Percentiles rank a stretch among this genome's conserved stretches.
Conservation (phyloP, 768 basidiomycete genomes). For the Dacryopinax spathularia region DNA sequence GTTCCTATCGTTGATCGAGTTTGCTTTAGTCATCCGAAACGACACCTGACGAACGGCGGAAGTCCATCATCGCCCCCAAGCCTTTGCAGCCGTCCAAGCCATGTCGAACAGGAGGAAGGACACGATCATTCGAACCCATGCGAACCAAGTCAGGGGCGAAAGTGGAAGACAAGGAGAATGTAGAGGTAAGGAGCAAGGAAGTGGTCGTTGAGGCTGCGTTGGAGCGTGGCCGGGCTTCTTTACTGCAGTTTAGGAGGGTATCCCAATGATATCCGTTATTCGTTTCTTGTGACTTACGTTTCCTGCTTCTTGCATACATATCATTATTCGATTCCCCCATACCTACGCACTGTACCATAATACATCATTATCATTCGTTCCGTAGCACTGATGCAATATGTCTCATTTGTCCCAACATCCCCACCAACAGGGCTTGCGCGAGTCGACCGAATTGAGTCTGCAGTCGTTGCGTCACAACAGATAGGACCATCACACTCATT, state of each 20-base stretch:
- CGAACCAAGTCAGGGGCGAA: neutral
- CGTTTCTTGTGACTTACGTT: neutral
- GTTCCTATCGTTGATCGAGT: neutral
- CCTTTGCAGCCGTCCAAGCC: neutral
- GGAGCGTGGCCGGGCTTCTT: neutral
- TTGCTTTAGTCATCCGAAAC: neutral
- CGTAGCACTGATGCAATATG: too few species aligned
- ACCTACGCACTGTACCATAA: neutral
- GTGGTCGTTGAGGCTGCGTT: neutral
- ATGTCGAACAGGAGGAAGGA: neutral
- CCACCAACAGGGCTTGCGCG: too few species aligned
- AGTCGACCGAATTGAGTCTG: too few species aligned
- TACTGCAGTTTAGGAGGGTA: neutral
- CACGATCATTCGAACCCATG: neutral
- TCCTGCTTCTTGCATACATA: neutral
- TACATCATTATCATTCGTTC: neutral
- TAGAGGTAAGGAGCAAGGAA: neutral
- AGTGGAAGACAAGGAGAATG: neutral
- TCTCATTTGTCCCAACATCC: too few species aligned
- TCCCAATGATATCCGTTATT: neutral
- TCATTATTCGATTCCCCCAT: neutral
- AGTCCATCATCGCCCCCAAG: neutral
- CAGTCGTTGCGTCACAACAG: neutral
- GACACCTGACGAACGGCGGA: neutral
- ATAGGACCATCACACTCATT: neutral